Percentiles rank a stretch among this genome's conserved stretches.
These are phyloP conservation scores for Aspergillus nanangensis DNA, from an alignment of 495 filamentous ascomycete genomes.

Conservation along the genomic window DNA sequence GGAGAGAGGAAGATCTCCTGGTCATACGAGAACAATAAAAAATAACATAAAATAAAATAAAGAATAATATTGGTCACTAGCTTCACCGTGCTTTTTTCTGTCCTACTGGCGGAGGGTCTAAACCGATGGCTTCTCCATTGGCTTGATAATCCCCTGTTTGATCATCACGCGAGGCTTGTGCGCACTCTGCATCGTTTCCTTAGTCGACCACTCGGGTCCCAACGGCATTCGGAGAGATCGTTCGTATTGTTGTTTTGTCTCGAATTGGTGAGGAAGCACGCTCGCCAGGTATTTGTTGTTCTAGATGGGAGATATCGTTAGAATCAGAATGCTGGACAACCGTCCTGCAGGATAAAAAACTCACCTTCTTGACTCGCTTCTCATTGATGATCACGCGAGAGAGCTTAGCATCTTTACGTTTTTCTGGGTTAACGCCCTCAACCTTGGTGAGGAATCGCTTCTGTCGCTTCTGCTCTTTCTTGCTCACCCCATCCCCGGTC, in stretches of 20 bases:
- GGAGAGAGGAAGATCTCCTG: too few species aligned
- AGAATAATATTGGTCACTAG: too few species aligned
- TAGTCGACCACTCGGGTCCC: conserved; percentile 92
- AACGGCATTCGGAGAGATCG: conserved; percentile 79
- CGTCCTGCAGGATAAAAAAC: conserved; percentile 8
- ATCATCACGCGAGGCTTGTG: conserved; percentile 91
- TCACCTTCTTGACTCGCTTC: conserved; percentile 85
- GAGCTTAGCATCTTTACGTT: conserved; percentile 77
- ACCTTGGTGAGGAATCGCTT: conserved; percentile 63
- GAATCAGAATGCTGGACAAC: conserved; percentile 1
- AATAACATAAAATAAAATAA: too few species aligned
- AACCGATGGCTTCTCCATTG: conserved; percentile 74
- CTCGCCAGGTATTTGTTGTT: conserved; percentile 84
- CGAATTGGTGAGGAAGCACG: conserved; percentile 79
- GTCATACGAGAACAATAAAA: too few species aligned
- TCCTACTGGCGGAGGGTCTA: too few species aligned
- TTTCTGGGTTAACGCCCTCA: conserved; percentile 70
- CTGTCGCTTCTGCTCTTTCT: conserved; percentile 56
- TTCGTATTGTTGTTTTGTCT: conserved; percentile 86
- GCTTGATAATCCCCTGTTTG: conserved; percentile 87
- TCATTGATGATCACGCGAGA: conserved; percentile 88
- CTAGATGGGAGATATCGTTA: conserved; percentile 38
- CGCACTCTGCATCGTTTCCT: conserved; percentile 81
- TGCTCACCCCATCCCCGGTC: conserved; percentile 74
- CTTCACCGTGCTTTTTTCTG: too few species aligned